phyloP scores from a whole-genome alignment of 2,329 filamentous ascomycete species.

The Fusarium sterilihyphosum region DNA sequence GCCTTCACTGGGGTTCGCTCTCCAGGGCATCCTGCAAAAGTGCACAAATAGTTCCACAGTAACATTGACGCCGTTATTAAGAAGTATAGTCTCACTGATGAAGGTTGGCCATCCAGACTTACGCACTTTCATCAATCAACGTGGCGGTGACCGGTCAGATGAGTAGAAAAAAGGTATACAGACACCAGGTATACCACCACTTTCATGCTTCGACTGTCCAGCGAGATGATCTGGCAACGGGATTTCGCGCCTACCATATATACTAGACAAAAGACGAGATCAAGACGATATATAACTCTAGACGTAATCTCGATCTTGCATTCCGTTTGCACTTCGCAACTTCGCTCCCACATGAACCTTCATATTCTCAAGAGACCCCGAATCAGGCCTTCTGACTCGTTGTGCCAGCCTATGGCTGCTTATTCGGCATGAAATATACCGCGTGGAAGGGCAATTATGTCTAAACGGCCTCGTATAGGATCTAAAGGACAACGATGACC shows the following conservation, averaged over 20 bases:
- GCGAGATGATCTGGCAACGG: not conserved
- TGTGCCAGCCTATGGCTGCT: not conserved
- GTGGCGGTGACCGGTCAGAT: not conserved
- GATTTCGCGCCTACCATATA: not conserved
- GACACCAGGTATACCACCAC: not conserved
- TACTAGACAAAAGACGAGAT: not conserved
- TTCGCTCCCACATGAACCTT: no score
- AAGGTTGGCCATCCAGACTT: not conserved
- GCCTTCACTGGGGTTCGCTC: no score
- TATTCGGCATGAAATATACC: not conserved
- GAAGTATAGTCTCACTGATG: not conserved
- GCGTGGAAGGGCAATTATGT: no score
- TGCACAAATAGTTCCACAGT: not conserved
- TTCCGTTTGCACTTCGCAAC: no score
- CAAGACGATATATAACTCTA: not conserved
- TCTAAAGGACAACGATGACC: not conserved
- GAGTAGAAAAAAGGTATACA: not conserved
- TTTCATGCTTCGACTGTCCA: not conserved
- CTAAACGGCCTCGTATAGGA: not conserved
- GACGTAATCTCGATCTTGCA: no score
- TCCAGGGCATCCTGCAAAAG: not conserved
- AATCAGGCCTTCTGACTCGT: not conserved
- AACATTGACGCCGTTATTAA: not conserved
- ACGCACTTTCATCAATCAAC: not conserved
- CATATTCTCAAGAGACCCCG: not conserved